These are phyloP conservation scores for Pterocarpus santalinus DNA, from an alignment of 306 rosid genomes.

Conservation along the genomic window DNA sequence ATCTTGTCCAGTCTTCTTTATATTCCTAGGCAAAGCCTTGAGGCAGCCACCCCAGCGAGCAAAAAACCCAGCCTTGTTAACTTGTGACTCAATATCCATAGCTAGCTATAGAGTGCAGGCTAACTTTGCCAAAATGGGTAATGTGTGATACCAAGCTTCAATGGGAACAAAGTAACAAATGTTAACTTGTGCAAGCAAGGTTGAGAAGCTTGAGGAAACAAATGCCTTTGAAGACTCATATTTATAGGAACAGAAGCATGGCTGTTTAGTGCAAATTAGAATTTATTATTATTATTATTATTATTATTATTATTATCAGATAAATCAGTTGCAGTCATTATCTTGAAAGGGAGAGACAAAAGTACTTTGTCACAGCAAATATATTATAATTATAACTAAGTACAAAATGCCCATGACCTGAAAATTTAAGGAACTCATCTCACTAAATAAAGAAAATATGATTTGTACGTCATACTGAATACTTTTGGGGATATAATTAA, in stretches of 20 bases:
- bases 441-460: constrained; percentile 7
- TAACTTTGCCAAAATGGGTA: not conserved
- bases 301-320: constrained; percentile 10
- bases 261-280: constrained; percentile 11
- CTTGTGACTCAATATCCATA: constrained; percentile 67
- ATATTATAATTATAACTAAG: constrained; percentile 35
- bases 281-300: not conserved
- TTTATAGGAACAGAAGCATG: constrained; percentile 55
- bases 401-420: constrained; percentile 49
- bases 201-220: constrained; percentile 48
- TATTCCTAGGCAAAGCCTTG: constrained; percentile 52
- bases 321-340: constrained; percentile 59
- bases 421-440: constrained; percentile 37
- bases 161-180: not conserved
- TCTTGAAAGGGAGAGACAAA: constrained; percentile 38
- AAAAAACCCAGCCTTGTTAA: constrained; percentile 39
- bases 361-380: constrained; percentile 39
- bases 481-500: no score
- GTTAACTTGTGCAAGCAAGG: constrained; percentile 4
- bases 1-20: constrained; percentile 76
- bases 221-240: constrained; percentile 41
- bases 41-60: constrained; percentile 29
- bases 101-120: constrained; percentile 9
- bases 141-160: constrained; percentile 19
- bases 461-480: no score